Percentiles rank a stretch among this genome's conserved stretches.
These are phyloP conservation scores for Anastatica hierochuntica DNA, from an alignment of 345 rosid species.

Conservation along the genomic window DNA sequence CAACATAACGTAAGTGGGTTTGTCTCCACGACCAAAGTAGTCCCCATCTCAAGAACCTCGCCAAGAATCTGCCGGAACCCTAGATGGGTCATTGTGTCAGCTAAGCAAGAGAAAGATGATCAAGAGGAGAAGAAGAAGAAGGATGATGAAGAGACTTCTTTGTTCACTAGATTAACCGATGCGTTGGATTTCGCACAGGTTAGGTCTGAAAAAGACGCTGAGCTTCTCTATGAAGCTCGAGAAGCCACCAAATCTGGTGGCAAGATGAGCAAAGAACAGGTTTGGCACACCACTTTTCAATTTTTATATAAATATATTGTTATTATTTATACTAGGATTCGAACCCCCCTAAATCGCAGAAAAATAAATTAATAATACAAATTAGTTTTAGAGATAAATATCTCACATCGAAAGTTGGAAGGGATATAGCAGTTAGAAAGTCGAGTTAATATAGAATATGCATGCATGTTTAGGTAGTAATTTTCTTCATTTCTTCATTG, in stretches of 20 bases:
- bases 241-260: conserved; percentile 59
- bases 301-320: no score
- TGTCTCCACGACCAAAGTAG: conserved; percentile 11
- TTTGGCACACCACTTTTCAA: neutral
- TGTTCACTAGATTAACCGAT: conserved; percentile 53
- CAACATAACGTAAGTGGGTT: conserved; percentile 22
- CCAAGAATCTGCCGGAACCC: conserved; percentile 18
- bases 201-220: conserved; percentile 69
- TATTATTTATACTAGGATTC: no score
- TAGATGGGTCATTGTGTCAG: conserved; percentile 22
- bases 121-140: conserved; percentile 19
- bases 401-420: no score
- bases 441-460: no score
- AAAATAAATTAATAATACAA: no score
- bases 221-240: conserved; percentile 67
- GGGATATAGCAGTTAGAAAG: no score
- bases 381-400: no score
- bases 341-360: no score
- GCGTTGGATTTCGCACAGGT: conserved; percentile 83
- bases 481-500: no score
- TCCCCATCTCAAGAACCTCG: conserved; percentile 3
- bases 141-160: conserved; percentile 41
- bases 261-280: conserved; percentile 70
- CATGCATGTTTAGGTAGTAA: no score
- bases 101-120: conserved; percentile 27